Conservation (phyloP, 225 moss, liverwort and hornwort species). For the Neckera pumila region DNA sequence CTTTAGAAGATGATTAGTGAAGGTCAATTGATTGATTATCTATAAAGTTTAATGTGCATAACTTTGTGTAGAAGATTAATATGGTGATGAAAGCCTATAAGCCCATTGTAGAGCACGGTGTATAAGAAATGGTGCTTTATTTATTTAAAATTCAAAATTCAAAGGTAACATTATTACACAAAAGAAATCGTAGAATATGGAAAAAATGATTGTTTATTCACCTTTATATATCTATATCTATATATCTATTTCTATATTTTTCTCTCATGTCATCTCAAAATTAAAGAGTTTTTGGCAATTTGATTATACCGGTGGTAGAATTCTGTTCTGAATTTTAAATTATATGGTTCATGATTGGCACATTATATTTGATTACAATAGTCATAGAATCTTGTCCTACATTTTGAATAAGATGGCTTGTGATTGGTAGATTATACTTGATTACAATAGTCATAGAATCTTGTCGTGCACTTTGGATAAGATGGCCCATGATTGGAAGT, state of each 20-base stretch:
- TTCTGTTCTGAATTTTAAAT: no score
- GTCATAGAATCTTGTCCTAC: no score
- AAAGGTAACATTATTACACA: neutral
- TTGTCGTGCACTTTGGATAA: no score
- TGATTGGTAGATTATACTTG: no score
- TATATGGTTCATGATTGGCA: no score
- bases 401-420: no score
- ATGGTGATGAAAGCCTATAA: neutral
- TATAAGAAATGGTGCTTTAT: no score
- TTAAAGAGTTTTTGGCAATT: neutral
- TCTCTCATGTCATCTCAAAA: neutral
- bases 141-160: neutral
- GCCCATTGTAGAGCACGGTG: no score
- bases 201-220: neutral
- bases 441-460: no score
- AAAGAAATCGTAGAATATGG: neutral
- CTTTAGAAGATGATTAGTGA: neutral
- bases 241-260: no score
- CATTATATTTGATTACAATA: no score
- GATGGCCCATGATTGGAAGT: no score
- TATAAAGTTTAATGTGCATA: neutral
- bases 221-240: neutral
- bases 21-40: neutral
- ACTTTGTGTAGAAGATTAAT: neutral
- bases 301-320: neutral